phyloP scores from a whole-genome alignment of 1,284 basidiomycete genomes.

The Coriolopsis trogii region DNA sequence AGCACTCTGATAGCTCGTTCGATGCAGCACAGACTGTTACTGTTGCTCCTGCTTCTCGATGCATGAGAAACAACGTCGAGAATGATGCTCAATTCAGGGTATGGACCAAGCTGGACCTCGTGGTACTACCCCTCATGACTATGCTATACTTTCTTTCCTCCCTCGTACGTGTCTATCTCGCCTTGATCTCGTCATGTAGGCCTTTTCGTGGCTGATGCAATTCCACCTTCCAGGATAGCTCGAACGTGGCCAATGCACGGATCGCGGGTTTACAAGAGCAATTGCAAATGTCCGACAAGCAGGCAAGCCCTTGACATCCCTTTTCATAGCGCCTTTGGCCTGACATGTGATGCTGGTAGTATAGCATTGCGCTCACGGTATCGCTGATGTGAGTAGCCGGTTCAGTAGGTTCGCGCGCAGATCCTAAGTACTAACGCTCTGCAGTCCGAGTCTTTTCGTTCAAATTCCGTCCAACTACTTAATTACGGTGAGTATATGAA shows the following conservation, averaged over 20 bases:
- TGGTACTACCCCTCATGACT: constrained; percentile 26
- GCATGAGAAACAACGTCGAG: no score
- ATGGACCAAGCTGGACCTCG: constrained; percentile 29
- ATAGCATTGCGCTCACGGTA: constrained; percentile 55
- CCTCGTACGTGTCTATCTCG: constrained; percentile 25
- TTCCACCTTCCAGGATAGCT: constrained; percentile 3
- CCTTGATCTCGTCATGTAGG: no score
- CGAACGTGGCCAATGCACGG: constrained; percentile 16
- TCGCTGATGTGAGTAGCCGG: constrained; percentile 46
- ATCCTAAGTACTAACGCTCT: background rate
- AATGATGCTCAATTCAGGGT: no score
- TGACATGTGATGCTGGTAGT: no score
- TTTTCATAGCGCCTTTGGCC: no score
- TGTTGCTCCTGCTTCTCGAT: no score
- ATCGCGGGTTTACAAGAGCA: constrained; percentile 12
- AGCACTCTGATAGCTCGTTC: no score
- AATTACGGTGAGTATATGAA: constrained; percentile 46
- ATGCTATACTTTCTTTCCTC: constrained; percentile 31
- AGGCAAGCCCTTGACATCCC: no score
- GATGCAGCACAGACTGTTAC: no score
- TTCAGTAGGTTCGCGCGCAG: background rate
- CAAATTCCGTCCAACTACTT: constrained; percentile 67
- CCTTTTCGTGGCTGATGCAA: no score
- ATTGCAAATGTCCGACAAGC: constrained; percentile 11
- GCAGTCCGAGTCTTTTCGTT: constrained; percentile 60